Base-by-base conservation (phyloP, 495 filamentous ascomycete species). In the Amorphotheca resinae region DNA sequence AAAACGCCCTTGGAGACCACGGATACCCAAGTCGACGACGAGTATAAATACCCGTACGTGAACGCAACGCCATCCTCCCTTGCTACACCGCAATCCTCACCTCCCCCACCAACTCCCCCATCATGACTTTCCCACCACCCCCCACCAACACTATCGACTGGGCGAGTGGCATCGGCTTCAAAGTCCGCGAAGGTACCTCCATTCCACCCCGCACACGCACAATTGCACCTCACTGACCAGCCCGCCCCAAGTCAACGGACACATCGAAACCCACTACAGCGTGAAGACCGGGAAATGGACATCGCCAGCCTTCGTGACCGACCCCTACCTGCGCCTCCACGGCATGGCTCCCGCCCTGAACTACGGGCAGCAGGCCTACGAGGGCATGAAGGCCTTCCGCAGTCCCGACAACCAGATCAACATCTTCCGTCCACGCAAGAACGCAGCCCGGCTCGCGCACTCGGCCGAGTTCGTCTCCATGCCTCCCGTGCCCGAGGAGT, bases 351-450 rank as follows among this genome's bases (percentile, higher is more conserved):
- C 87, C 0, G 88, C 71, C 25, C 73, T 95, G 33, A 95, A 95
- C 69, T 95, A 95, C 58, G 87, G 82, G 32, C 83, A 91, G 52
- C 87, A 95, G 66, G 87, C 84, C 36, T 95, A 88, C 70, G 87
- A 95, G 53, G 87, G 87, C 8, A 71, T 94, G 43, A 95, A 94
- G 60, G 85, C 87, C 39, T 93, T 93, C 71, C 84, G 88, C 26
- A 69, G 72, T 25, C 76, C 80, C 22, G 65, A 68, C 26, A 59
- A 72, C 50, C 54, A 62, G 22, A 83, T 94, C 58, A 69, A 74
- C 48, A 69, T 93, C 50, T 94, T 94, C 72, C 83, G 87, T 12
- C 83, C 87, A 0, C 66, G 73, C 48, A 68, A 74, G 48, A 93
- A 95, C 58, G 88, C 88, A 7, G 63, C 53, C n/a, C 83, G 87